These are phyloP conservation scores for Bipolaris sorokiniana DNA, from an alignment of 2,329 filamentous ascomycete genomes.

Conservation along the genomic window DNA sequence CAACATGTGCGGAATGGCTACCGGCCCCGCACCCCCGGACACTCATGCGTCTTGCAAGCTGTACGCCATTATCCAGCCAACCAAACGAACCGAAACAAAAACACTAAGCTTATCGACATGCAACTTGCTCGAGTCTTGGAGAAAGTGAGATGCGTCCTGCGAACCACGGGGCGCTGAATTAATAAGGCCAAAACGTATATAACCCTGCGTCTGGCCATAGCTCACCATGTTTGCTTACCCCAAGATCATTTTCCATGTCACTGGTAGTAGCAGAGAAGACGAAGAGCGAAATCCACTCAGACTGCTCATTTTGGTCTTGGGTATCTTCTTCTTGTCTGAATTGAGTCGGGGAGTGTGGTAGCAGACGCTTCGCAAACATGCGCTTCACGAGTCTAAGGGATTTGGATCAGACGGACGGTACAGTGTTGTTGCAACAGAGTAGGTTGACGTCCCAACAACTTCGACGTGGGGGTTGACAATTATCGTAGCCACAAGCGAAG, in stretches of 20 bases:
- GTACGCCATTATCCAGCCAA: conserved; percentile 6
- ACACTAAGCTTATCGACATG: neutral
- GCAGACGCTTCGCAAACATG: conserved; percentile 27
- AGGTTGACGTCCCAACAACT: neutral
- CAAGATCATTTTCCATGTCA: conserved; percentile 12
- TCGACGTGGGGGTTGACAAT: conserved; percentile 1
- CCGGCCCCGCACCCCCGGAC: conserved; percentile 13
- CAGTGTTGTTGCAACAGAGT: conserved; percentile 45
- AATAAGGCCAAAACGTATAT: conserved; percentile 7
- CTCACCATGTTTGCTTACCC: conserved; percentile 10
- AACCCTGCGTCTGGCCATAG: conserved; percentile 5
- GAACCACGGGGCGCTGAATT: neutral
- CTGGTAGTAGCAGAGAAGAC: conserved; percentile 1
- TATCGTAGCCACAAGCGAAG: conserved; percentile 1
- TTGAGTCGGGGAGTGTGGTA: conserved; percentile 3
- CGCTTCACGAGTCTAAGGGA: conserved; percentile 43
- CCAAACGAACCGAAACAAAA: conserved; percentile 1
- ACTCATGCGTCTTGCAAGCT: conserved; percentile 3
- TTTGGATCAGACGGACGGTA: conserved; percentile 49
- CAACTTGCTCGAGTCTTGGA: neutral
- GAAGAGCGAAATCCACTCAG: conserved; percentile 15
- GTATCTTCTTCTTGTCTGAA: conserved; percentile 17
- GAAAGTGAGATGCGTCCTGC: neutral
- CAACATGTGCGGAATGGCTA: conserved; percentile 1
- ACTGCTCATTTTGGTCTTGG: conserved; percentile 14